phyloP scores from a whole-genome alignment of 2,329 filamentous ascomycete genomes.

The Niveomyces coronatus region DNA sequence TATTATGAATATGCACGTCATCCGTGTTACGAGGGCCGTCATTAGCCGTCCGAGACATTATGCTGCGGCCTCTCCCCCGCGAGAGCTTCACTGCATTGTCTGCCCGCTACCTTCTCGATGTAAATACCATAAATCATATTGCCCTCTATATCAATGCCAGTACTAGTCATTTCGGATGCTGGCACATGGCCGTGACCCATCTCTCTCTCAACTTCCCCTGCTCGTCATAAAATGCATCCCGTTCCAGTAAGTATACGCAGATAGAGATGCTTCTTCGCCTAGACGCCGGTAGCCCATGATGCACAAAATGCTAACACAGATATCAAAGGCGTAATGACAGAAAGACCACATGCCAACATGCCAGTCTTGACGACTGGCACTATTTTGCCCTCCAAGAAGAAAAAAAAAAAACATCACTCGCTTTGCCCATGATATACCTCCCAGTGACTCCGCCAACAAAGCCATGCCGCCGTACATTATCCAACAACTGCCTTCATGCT shows the following conservation, averaged over 20 bases:
- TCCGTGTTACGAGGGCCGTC: no score
- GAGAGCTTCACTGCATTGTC: no score
- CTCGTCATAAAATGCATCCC: not conserved
- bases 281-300: no score
- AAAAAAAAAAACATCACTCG: slow-evolving; percentile 6
- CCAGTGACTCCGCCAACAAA: not conserved
- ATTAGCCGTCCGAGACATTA: no score
- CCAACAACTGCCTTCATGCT: slow-evolving; percentile 82
- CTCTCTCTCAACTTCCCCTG: not conserved
- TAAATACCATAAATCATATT: slow-evolving; percentile 4
- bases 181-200: not conserved
- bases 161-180: slow-evolving; percentile 4
- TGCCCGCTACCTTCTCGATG: not conserved
- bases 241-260: no score
- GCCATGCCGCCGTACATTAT: slow-evolving; percentile 20
- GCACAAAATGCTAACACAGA: no score
- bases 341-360: not conserved
- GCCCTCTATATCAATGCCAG: slow-evolving; percentile 2
- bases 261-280: no score
- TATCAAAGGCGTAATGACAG: not conserved
- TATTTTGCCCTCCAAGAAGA: not conserved
- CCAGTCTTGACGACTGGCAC: not conserved
- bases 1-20: no score
- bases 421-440: slow-evolving; percentile 1
- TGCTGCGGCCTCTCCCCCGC: not conserved